Base-by-base conservation (phyloP, 345 rosid species). In the Citrus maxima region DNA sequence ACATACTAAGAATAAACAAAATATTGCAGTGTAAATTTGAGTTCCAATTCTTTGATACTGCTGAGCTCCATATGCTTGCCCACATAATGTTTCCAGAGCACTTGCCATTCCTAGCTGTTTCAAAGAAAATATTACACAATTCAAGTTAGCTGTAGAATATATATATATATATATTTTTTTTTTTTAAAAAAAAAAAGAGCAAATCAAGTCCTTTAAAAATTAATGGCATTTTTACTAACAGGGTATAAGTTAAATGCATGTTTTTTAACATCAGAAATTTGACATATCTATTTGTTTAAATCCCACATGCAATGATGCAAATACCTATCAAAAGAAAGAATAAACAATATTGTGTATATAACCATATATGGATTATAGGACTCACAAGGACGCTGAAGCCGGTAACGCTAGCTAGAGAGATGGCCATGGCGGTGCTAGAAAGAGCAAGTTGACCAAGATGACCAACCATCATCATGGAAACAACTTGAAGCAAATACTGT, bases 61-160 rank as follows among this genome's bases (percentile, higher is more conserved):
- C 34, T 87, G 67, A 42, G 97, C 95, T 83, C 97, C 98, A 78
- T 87, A 85, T 2, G 97, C 94, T 88, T 92, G 97, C 12, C 99
- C 97, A 74, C 93, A 86, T 60, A 93, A 68, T 37, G 98, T 95
- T 82, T 95, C 97, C 79, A 92, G 78, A 10, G 91, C 97, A 84
- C 82, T 84, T 1, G 96, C 84, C 85, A 93, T 88, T 51, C 99
- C 98, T 54, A 87, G 32, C 97, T 92, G 92, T 62, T n/a, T 19
- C 35, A 77, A 54, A 5, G n/a, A 2, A 51, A n/a, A 64, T 1
- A 76, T 55, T 30, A 21, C 21, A 22, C 1, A 19, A 63, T 46
- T 62, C 49, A 22, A 5, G 22, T 74, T 75, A 28, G 38, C 32
- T 18, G 18, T 18, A 4, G n/a, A 30, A 4, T 28, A 27, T 27